Evolutionary conservation across 1,139 yeast species (phyloP).

Genomic region (Debaryomyces sp.): DNA sequence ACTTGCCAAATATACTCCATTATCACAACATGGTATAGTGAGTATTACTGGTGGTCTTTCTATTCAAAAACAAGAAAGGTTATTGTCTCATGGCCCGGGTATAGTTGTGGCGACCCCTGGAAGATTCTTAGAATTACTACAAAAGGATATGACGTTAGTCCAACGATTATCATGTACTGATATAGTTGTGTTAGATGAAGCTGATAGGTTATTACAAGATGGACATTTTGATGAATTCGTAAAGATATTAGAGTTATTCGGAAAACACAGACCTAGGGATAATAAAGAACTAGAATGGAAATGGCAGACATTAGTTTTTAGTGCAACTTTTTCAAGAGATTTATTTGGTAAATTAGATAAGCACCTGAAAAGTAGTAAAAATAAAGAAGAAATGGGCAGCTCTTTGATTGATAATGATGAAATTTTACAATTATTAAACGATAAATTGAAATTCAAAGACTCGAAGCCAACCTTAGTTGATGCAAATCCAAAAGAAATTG

Average conservation of each 20-base stretch:
- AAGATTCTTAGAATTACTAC: slow-evolving; percentile 79
- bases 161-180: slow-evolving; percentile 64
- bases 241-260: slow-evolving; percentile 68
- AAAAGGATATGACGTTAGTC: slow-evolving; percentile 59
- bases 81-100: slow-evolving; percentile 73
- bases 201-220: slow-evolving; percentile 93
- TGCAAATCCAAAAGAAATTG: slow-evolving; percentile 83
- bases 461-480: slow-evolving; percentile 69
- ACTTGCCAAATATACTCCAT: slow-evolving; percentile 62
- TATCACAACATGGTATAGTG: slow-evolving; percentile 60
- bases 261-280: slow-evolving; percentile 36
- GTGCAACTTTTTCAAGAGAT: slow-evolving; percentile 90
- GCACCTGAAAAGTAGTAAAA: slow-evolving; percentile 29
- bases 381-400: slow-evolving; percentile 28
- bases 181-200: slow-evolving; percentile 87
- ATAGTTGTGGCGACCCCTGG: slow-evolving; percentile 97
- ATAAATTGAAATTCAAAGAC: slow-evolving; percentile 62
- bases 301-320: slow-evolving; percentile 92
- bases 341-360: slow-evolving; percentile 72
- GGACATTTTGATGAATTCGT: slow-evolving; percentile 96
- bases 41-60: slow-evolving; percentile 93
- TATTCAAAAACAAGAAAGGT: slow-evolving; percentile 87
- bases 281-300: slow-evolving; percentile 33
- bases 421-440: slow-evolving; percentile 56
- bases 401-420: slow-evolving; percentile 54